Percentiles rank a stretch among this genome's conserved stretches.
phyloP scores from a whole-genome alignment of 768 basidiomycete genomes.

The Artomyces pyxidatus region DNA sequence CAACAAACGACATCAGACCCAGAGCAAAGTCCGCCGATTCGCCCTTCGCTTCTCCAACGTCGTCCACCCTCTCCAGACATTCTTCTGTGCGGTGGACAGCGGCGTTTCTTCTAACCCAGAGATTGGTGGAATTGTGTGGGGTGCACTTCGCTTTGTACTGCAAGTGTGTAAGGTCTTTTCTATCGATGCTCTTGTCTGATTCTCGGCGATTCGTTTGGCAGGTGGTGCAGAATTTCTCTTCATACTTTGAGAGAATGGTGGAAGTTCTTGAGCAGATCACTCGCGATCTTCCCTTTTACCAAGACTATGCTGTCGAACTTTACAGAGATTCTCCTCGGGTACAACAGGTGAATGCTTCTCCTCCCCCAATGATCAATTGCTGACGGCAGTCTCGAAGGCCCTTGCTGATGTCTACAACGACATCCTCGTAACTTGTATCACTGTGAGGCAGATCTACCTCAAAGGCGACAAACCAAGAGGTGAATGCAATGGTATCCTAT shows the following conservation, averaged over 20 bases:
- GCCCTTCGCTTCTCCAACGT: background rate
- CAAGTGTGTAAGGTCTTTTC: background rate
- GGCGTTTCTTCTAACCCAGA: background rate
- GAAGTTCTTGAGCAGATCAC: slow-evolving; percentile 3
- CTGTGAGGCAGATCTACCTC: slow-evolving; percentile 1
- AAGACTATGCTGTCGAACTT: slow-evolving; percentile 1
- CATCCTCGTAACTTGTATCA: background rate
- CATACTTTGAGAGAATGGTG: slow-evolving; percentile 2
- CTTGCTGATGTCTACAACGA: slow-evolving; percentile 4
- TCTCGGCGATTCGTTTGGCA: background rate
- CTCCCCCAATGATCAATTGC: background rate
- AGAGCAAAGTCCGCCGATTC: background rate
- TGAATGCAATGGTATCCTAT: background rate
- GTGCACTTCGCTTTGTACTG: slow-evolving; percentile 3
- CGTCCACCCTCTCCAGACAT: slow-evolving; percentile 1
- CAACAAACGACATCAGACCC: background rate
- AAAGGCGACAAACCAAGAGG: background rate
- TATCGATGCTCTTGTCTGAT: background rate
- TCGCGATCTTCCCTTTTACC: slow-evolving; percentile 1
- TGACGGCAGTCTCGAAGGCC: background rate
- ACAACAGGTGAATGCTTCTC: background rate
- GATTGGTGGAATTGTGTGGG: slow-evolving; percentile 1
- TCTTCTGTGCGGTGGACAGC: slow-evolving; percentile 1
- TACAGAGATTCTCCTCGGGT: background rate
- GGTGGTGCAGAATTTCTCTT: background rate